A percentile compares a stretch with the other conserved stretches of the same genome.
Evolutionary conservation across 2,329 filamentous ascomycete genomes (phyloP).

Genomic region (Alternaria metachromatica): DNA sequence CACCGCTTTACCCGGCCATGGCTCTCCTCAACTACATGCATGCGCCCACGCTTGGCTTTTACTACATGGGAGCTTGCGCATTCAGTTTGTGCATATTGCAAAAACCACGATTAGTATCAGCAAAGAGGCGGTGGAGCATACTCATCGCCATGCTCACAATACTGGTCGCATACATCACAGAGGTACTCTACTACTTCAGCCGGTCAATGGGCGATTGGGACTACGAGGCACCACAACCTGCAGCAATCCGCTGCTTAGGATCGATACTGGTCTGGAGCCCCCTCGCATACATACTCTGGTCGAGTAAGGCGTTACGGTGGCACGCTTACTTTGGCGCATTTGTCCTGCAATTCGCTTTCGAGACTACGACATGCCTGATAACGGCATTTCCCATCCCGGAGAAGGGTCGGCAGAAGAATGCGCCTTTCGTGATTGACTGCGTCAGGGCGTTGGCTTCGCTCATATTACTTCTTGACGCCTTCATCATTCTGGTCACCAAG

Average conservation of each 20-base stretch:
- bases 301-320: constrained; percentile 36
- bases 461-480: constrained; percentile 35
- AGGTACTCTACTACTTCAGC: constrained; percentile 45
- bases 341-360: constrained; percentile 40
- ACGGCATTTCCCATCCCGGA: constrained; percentile 24
- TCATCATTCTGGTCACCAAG: constrained; percentile 36
- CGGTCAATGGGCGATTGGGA: constrained; percentile 34
- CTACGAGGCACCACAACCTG: constrained; percentile 42
- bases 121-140: constrained; percentile 30
- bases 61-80: constrained; percentile 35
- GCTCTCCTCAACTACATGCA: constrained; percentile 44
- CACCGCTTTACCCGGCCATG: constrained; percentile 30
- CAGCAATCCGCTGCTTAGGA: constrained; percentile 43
- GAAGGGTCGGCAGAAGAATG: constrained; percentile 21
- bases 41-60: constrained; percentile 40
- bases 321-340: constrained; percentile 45
- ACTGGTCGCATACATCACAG: constrained; percentile 35
- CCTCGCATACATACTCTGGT: constrained; percentile 32
- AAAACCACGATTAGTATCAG: constrained; percentile 34
- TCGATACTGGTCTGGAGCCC: constrained; percentile 44
- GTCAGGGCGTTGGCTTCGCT: constrained; percentile 32
- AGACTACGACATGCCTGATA: constrained; percentile 39
- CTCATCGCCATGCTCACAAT: constrained; percentile 19
- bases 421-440: constrained; percentile 31
- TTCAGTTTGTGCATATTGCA: constrained; percentile 42